Conservation (phyloP, 192 early-diverging fungal species). For the Coemansia sp. region DNA sequence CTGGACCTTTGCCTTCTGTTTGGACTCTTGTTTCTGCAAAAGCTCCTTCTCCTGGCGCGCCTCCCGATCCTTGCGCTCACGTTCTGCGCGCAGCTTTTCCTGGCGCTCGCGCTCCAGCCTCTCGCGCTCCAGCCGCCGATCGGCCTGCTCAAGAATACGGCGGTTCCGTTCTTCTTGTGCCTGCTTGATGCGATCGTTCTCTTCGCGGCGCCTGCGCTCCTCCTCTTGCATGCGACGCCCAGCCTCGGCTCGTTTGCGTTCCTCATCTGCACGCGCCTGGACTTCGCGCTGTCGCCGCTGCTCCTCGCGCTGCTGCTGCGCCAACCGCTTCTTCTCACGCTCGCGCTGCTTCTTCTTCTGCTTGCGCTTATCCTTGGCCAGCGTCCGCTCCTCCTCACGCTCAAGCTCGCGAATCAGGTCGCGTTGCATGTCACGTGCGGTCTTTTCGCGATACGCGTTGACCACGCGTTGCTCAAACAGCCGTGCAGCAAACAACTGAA, state of each 20-base stretch:
- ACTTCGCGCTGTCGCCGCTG: conserved; percentile 36
- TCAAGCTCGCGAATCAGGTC: conserved; percentile 86
- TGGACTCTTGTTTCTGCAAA: neutral
- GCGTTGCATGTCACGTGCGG: conserved; percentile 83
- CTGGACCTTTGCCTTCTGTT: conserved; percentile 9
- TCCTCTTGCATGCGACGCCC: conserved; percentile 26
- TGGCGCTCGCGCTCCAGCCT: conserved; percentile 22
- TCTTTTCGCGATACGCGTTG: conserved; percentile 90
- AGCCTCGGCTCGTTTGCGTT: conserved; percentile 29
- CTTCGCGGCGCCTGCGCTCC: conserved; percentile 33
- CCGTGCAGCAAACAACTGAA: conserved; percentile 93
- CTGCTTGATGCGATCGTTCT: conserved; percentile 22
- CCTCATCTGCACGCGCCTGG: conserved; percentile 30
- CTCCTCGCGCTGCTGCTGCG: conserved; percentile 47
- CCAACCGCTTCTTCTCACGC: conserved; percentile 57
- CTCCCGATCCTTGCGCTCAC: conserved; percentile 10
- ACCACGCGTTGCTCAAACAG: conserved; percentile 98
- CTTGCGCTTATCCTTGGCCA: conserved; percentile 65
- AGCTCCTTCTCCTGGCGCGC: conserved; percentile 9
- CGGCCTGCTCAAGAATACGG: conserved; percentile 45
- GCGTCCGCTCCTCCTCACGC: conserved; percentile 71
- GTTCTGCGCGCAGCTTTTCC: conserved; percentile 8
- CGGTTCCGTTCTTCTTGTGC: conserved; percentile 49
- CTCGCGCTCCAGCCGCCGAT: conserved; percentile 38
- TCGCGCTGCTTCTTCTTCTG: conserved; percentile 68